Percentiles rank a stretch among this genome's conserved stretches.
These are phyloP conservation scores for Jackrogersella minutella DNA, from an alignment of 495 filamentous ascomycete genomes.

Conservation along the genomic window DNA sequence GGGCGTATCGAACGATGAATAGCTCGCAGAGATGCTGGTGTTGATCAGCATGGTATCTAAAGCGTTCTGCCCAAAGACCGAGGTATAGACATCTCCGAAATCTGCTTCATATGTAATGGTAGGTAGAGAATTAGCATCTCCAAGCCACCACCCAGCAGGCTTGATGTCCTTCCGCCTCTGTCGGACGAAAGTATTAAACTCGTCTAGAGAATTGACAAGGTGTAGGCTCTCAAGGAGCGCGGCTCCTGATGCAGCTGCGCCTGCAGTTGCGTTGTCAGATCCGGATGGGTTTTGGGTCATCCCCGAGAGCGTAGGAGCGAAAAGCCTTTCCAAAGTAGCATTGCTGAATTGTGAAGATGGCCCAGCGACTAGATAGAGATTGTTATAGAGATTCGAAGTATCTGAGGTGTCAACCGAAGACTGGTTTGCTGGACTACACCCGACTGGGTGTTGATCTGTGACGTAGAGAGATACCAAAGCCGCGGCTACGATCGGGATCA, in stretches of 20 bases:
- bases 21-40: slow-evolving; percentile 71
- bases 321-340: slow-evolving; percentile 52
- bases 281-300: slow-evolving; percentile 16
- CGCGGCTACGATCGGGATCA: slow-evolving; percentile 78
- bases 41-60: slow-evolving; percentile 71
- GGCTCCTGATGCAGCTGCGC: slow-evolving; percentile 4
- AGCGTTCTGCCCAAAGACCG: slow-evolving; percentile 75
- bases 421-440: slow-evolving; percentile 63
- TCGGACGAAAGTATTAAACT: slow-evolving; percentile 72
- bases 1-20: slow-evolving; percentile 73
- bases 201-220: slow-evolving; percentile 66
- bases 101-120: slow-evolving; percentile 66
- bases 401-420: slow-evolving; percentile 28
- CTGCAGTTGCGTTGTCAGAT: background rate
- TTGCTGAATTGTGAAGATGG: slow-evolving; percentile 61
- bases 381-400: slow-evolving; percentile 45
- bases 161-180: slow-evolving; percentile 69
- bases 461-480: slow-evolving; percentile 79
- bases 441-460: slow-evolving; percentile 59
- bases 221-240: slow-evolving; percentile 57
- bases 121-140: slow-evolving; percentile 60
- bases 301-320: slow-evolving; percentile 50
- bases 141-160: slow-evolving; percentile 80
- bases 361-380: slow-evolving; percentile 65
- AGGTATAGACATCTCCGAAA: slow-evolving; percentile 52